These are phyloP conservation scores for Fomitopsis pinicola DNA, from an alignment of 1,284 basidiomycete species.

Conservation along the genomic window DNA sequence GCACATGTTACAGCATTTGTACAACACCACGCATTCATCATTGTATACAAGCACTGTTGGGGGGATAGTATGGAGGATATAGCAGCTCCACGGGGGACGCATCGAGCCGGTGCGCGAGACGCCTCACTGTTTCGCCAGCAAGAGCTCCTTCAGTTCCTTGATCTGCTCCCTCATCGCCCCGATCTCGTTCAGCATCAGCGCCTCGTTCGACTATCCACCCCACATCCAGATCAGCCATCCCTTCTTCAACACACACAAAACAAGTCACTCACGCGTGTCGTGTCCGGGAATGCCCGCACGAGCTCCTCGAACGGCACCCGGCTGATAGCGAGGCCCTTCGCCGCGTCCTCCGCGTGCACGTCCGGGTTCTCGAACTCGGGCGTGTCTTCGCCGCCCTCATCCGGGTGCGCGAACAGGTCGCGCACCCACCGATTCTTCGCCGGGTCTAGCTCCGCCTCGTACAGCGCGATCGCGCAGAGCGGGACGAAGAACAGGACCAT, in stretches of 20 bases:
- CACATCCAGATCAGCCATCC: conserved; percentile 6
- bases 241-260: conserved; percentile 4
- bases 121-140: conserved; percentile 31
- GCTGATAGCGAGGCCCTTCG: conserved; percentile 60
- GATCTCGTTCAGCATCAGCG: conserved; percentile 65
- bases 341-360: conserved; percentile 56
- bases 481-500: conserved; percentile 76
- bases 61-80: neutral
- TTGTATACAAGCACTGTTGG: neutral
- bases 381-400: conserved; percentile 65
- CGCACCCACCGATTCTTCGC: conserved; percentile 59
- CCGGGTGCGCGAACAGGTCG: conserved; percentile 59
- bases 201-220: conserved; percentile 59
- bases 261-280: conserved; percentile 49
- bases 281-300: conserved; percentile 75
- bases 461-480: conserved; percentile 69
- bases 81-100: too few relatives aligned
- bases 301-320: conserved; percentile 75
- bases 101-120: neutral
- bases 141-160: conserved; percentile 46
- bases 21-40: neutral
- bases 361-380: conserved; percentile 54
- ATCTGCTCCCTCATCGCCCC: conserved; percentile 54
- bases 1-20: neutral
- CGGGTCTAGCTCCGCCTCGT: conserved; percentile 58